These are phyloP conservation scores for Sordariomycetes sp. DNA, from an alignment of 2,329 filamentous ascomycete species.

Conservation along the genomic window DNA sequence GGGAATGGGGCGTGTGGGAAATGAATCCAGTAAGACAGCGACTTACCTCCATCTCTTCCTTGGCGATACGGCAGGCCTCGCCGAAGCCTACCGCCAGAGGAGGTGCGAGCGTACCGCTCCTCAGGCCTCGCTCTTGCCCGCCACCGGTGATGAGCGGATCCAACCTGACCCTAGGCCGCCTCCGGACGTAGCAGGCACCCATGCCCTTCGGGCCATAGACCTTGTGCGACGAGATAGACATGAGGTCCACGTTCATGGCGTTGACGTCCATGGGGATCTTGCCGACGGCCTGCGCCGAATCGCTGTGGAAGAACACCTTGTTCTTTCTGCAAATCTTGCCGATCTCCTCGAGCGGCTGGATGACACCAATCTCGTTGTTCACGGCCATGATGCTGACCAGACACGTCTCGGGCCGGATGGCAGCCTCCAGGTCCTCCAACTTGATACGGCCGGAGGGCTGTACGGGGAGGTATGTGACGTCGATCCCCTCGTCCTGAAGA, in stretches of 20 bases:
- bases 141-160: conserved; percentile 95
- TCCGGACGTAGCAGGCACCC: conserved; percentile 89
- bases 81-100: conserved; percentile 86
- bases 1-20: conserved; percentile 8
- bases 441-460: conserved; percentile 76
- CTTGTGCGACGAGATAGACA: conserved; percentile 98
- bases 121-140: conserved; percentile 87
- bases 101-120: conserved; percentile 88
- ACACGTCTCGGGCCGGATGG: conserved; percentile 82
- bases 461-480: conserved; percentile 94
- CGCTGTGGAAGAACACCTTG: conserved; percentile 97
- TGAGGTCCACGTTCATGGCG: conserved; percentile 93
- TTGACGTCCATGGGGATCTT: conserved; percentile 97
- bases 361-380: conserved; percentile 99
- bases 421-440: conserved; percentile 74
- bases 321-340: conserved; percentile 81
- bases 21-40: conserved; percentile 13
- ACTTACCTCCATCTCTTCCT: conserved; percentile 81
- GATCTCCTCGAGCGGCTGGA: conserved; percentile 89
- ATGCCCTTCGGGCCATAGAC: conserved; percentile 98
- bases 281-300: conserved; percentile 93
- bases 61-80: conserved; percentile 86
- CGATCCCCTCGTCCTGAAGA: conserved; percentile 92
- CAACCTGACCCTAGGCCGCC: conserved; percentile 83
- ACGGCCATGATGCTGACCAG: conserved; percentile 97